Evolutionary conservation across 73 alveolate species (phyloP).

Genomic region (Diophrys sp.): DNA sequence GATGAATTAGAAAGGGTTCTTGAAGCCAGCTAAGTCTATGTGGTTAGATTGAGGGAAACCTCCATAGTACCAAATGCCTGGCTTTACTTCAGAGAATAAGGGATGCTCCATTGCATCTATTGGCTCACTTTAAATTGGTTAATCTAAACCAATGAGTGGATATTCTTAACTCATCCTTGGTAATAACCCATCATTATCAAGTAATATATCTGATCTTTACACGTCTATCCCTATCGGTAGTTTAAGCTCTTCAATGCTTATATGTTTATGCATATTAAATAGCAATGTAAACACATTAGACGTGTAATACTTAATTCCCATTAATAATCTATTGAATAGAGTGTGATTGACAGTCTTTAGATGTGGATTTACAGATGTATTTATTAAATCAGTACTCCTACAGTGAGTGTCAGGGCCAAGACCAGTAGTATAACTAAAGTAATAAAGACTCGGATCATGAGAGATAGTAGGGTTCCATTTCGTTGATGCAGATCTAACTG

Average conservation of each 20-base stretch:
- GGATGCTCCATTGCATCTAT: background rate
- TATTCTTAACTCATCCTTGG: background rate
- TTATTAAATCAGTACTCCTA: background rate
- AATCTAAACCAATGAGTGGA: background rate
- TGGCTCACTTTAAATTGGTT: background rate
- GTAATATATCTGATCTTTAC: background rate
- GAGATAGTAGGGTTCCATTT: background rate
- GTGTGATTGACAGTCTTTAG: too few relatives aligned
- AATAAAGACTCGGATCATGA: background rate
- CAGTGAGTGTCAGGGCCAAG: background rate
- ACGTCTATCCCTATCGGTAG: background rate
- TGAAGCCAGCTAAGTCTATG: background rate
- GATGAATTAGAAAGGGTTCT: too few relatives aligned
- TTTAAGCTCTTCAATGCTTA: background rate
- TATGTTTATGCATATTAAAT: too few relatives aligned
- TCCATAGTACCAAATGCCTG: background rate
- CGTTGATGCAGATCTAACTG: background rate
- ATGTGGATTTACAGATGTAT: too few relatives aligned
- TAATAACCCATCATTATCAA: background rate
- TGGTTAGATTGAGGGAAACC: background rate
- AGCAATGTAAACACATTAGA: background rate
- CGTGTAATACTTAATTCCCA: background rate
- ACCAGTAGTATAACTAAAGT: background rate
- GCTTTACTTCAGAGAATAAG: background rate
- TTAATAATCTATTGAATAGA: too few relatives aligned